Evolutionary conservation across 345 rosid genomes (phyloP), one percentile per base, ranked within the genome.

Genomic region (Hibiscus mutabilis): DNA sequence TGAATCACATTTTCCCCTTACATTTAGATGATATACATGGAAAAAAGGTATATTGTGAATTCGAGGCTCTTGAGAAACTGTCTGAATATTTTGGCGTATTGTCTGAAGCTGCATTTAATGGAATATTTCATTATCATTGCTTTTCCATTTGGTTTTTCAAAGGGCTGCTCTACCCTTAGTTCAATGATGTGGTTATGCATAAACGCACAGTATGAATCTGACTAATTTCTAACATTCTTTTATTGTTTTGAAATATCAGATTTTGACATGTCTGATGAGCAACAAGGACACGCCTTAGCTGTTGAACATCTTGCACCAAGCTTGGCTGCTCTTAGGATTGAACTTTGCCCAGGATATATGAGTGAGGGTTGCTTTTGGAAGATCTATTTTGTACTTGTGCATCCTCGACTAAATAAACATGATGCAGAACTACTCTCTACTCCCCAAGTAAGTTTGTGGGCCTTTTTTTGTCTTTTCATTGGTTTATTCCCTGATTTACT

Each of bases 311-410:
- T 89, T 55, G 88, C 92, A 33, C 94, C 97, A 4, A 84, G 91
- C 81, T 80, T 96, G 78, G 90, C 89, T 76, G 96, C 93, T 62
- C 80, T 92, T 2, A 86, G 98, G 81, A 85, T 90, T 67, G 97
- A 92, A 61, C 89, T 96, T 73, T 96, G 99, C 77, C 97, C 99
- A 0, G 90, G 90, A 73, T 88, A 85, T 84, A 90, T 92, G 96
- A 91, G 82, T 72, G 97, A 88, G 49, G 85, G 77, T 76, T 84
- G 92, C 88, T 92, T 96, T 80, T 96, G 99, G 99, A 96, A 92
- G 85, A 89, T 96, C 62, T 96, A 92, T 77, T 96, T 92, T 74
- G 93, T 96, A 19, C 97, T 96, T 82, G 71, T 92, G 77, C 96
- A 80, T 74, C 97, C 99, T 16, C 82, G 95, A 76, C 91, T 96